Conservation (phyloP, 1,139 yeast genomes). For the Kodamaea plutei region DNA sequence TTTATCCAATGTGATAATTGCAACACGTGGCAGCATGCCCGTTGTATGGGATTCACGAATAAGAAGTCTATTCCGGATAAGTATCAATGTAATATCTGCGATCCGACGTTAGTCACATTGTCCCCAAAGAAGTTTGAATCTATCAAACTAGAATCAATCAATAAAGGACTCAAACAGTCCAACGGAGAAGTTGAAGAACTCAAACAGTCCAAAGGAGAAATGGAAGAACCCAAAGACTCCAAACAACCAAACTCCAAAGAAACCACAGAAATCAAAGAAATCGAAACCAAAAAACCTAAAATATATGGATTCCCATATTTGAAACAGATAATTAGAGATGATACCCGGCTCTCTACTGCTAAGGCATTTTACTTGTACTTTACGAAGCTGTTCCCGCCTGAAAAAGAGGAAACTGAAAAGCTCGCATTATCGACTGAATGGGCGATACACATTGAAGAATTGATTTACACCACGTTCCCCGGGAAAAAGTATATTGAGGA, state of each 20-base stretch:
- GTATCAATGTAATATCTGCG: conserved; percentile 33
- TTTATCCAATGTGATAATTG: conserved; percentile 83
- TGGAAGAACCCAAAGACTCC: not conserved
- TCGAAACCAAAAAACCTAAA: no score
- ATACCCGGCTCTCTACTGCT: conserved; percentile 33
- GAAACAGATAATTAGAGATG: conserved; percentile 22
- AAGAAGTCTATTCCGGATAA: conserved; percentile 26
- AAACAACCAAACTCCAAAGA: no score
- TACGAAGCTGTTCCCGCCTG: conserved; percentile 40
- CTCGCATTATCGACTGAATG: conserved; percentile 31
- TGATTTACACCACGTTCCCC: conserved; percentile 25
- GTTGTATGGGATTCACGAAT: conserved; percentile 55
- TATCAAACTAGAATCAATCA: not conserved
- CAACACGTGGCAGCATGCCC: conserved; percentile 80
- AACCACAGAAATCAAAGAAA: no score
- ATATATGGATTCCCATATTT: conserved; percentile 9
- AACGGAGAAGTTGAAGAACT: not conserved
- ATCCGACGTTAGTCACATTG: conserved; percentile 1
- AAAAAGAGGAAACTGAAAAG: conserved; percentile 25
- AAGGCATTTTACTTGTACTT: conserved; percentile 38
- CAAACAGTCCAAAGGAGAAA: conserved; percentile 1
- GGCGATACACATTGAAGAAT: conserved; percentile 41
- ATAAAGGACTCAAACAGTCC: conserved; percentile 1
- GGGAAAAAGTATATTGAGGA: conserved; percentile 37
- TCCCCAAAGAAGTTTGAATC: not conserved